These are phyloP conservation scores for Aleurites moluccanus DNA, from an alignment of 441 rosid species.

Conservation along the genomic window DNA sequence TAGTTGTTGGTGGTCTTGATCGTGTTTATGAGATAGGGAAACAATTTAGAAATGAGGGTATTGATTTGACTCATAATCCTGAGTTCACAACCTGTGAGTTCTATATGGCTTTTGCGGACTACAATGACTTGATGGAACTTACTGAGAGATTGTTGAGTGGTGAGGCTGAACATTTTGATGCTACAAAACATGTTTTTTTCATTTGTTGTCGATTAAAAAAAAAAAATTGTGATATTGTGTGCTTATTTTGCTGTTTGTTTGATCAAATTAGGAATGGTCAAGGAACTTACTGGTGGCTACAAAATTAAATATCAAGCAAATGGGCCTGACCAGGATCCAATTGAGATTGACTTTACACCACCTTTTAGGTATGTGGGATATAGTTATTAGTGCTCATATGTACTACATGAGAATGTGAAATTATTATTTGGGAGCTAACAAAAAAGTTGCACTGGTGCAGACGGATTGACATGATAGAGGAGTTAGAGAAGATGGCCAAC, in stretches of 20 bases:
- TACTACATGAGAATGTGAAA: neutral
- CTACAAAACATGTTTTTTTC: neutral
- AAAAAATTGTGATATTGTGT: neutral
- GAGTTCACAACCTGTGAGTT: conserved; percentile 96
- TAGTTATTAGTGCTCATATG: neutral
- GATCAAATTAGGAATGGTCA: conserved; percentile 66
- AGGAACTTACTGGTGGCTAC: conserved; percentile 79
- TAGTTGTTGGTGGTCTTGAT: conserved; percentile 81
- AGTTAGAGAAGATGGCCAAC: conserved; percentile 70
- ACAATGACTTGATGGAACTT: conserved; percentile 78
- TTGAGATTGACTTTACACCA: conserved; percentile 88
- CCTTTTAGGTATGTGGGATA: conserved; percentile 63
- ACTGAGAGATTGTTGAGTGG: conserved; percentile 86
- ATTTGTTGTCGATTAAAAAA: neutral
- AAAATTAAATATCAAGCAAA: conserved; percentile 73
- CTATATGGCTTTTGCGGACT: conserved; percentile 92
- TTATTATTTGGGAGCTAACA: conserved; percentile 7
- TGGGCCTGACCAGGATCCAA: conserved; percentile 74
- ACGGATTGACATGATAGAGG: conserved; percentile 81
- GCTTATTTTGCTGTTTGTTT: neutral
- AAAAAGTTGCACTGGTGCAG: conserved; percentile 35
- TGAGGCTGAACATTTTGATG: conserved; percentile 26
- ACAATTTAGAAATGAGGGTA: conserved; percentile 91
- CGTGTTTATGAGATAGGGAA: conserved; percentile 91
- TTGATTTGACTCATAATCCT: conserved; percentile 88